Percentiles rank a stretch among this genome's conserved stretches.
Evolutionary conservation across 768 basidiomycete genomes (phyloP).

Genomic region (Leccinum rimulosum): DNA sequence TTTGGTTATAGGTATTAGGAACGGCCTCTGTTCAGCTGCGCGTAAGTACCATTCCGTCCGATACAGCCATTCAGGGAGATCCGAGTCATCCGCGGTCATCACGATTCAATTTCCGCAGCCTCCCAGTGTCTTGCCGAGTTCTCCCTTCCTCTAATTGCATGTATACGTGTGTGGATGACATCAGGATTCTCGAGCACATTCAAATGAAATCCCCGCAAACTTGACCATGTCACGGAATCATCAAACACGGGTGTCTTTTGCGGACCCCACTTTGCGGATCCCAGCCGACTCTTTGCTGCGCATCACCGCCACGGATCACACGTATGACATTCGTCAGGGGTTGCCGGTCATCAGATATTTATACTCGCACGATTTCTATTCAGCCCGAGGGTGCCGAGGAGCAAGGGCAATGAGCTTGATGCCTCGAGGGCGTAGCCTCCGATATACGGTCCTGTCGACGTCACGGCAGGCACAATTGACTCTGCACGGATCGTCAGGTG

Average conservation of each 20-base stretch:
- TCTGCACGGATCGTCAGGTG: slow-evolving; percentile 32
- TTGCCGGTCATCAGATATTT: neutral
- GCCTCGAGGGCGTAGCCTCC: slow-evolving; percentile 47
- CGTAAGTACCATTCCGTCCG: neutral
- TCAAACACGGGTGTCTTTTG: neutral
- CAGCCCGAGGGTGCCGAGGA: slow-evolving; percentile 37
- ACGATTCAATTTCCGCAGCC: neutral
- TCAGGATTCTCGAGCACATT: neutral
- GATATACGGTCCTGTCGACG: slow-evolving; percentile 39
- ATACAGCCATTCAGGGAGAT: neutral
- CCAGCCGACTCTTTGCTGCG: neutral
- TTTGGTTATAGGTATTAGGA: neutral
- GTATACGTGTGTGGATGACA: neutral
- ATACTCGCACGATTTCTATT: slow-evolving; percentile 34
- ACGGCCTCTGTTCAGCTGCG: neutral
- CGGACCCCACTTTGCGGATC: neutral
- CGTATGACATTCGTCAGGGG: neutral
- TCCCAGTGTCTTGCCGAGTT: neutral
- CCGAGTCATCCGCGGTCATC: neutral
- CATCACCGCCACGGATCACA: neutral
- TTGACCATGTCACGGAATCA: neutral
- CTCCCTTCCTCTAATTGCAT: neutral
- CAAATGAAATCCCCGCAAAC: neutral
- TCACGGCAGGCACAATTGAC: slow-evolving; percentile 35
- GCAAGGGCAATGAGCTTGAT: slow-evolving; percentile 37